Evolutionary conservation across 1,139 yeast species (phyloP).

Genomic region (Pichia sp.): DNA sequence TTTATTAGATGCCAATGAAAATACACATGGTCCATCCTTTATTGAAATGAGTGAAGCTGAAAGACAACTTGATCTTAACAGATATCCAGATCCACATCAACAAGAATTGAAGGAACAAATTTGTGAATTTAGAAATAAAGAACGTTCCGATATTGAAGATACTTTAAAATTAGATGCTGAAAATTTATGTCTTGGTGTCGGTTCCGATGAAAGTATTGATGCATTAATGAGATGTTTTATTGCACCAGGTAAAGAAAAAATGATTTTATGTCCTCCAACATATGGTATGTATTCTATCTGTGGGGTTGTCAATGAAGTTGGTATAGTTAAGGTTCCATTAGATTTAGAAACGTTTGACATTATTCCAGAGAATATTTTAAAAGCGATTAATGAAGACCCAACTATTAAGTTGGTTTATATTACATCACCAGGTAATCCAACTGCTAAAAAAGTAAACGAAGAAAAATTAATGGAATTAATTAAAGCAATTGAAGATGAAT

Average conservation of each 20-base stretch:
- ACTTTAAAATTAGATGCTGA: constrained; percentile 42
- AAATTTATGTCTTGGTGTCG: constrained; percentile 89
- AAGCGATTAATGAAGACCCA: constrained; percentile 49
- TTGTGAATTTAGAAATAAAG: constrained; percentile 60
- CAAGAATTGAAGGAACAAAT: constrained; percentile 65
- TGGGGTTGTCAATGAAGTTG: constrained; percentile 84
- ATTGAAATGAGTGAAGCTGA: constrained; percentile 35
- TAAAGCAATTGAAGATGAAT: constrained; percentile 32
- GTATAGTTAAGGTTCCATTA: constrained; percentile 64
- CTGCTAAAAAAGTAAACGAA: constrained; percentile 59
- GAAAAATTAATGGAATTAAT: constrained; percentile 47
- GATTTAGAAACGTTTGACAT: constrained; percentile 59
- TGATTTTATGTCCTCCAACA: constrained; percentile 89
- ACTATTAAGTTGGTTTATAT: constrained; percentile 67
- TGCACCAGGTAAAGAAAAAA: constrained; percentile 72
- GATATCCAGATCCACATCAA: constrained; percentile 98
- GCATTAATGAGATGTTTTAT: constrained; percentile 80
- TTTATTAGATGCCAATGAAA: constrained; percentile 90
- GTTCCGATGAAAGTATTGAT: constrained; percentile 95
- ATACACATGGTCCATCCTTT: constrained; percentile 85
- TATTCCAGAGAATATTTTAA: constrained; percentile 49
- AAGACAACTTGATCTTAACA: constrained; percentile 50
- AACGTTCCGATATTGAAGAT: constrained; percentile 15
- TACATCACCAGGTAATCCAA: constrained; percentile 99
- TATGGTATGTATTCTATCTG: constrained; percentile 95